Evolutionary conservation across 2,329 filamentous ascomycete species (phyloP).

Genomic region (Fusarium neocosmosporiellum): DNA sequence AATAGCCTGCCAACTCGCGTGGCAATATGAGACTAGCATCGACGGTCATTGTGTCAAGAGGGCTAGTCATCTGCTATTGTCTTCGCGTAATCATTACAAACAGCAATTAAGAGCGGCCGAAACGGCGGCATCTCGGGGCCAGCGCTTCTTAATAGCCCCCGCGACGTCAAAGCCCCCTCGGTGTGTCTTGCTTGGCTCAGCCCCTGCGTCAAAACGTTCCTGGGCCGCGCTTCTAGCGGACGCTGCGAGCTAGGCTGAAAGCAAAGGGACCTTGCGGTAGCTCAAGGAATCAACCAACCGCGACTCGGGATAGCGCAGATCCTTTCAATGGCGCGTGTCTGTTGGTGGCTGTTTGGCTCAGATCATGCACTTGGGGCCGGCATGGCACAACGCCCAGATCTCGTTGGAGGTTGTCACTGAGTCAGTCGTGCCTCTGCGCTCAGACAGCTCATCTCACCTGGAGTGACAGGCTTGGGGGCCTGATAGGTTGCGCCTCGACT

Average conservation of each 20-base stretch:
- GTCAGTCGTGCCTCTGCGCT: background rate
- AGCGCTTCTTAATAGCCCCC: background rate
- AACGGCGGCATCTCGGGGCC: background rate
- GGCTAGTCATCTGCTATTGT: background rate
- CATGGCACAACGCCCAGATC: slow-evolving; percentile 1
- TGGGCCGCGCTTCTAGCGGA: background rate
- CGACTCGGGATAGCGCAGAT: background rate
- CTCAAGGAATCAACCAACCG: background rate
- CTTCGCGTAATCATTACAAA: background rate
- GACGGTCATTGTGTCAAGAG: background rate
- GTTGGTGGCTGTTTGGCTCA: background rate
- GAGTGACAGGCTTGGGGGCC: background rate
- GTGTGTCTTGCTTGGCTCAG: background rate
- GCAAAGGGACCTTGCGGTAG: background rate
- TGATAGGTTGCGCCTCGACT: background rate
- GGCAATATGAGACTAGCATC: background rate
- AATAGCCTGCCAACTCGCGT: background rate
- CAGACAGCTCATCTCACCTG: background rate
- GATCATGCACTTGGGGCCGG: background rate
- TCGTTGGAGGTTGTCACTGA: background rate
- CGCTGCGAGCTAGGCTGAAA: background rate
- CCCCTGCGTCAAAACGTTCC: background rate
- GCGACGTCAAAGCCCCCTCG: background rate
- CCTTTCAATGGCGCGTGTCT: background rate
- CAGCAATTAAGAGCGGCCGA: background rate